A percentile compares a stretch with the other conserved stretches of the same genome.
These are phyloP conservation scores for Floccularia luteovirens DNA, from an alignment of 768 basidiomycete species.

Conservation along the genomic window DNA sequence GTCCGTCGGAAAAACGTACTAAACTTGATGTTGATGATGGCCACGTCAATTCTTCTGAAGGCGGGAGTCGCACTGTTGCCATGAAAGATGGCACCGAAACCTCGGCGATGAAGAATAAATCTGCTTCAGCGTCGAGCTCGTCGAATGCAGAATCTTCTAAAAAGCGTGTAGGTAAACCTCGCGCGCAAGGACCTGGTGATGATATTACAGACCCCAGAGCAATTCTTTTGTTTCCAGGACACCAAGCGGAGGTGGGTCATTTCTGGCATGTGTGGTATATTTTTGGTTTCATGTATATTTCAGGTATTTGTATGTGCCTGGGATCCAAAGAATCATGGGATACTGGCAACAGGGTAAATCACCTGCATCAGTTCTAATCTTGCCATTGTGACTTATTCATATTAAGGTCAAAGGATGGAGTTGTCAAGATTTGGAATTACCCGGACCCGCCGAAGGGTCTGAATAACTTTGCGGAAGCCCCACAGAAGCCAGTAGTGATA, in stretches of 20 bases:
- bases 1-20: conserved; percentile 57
- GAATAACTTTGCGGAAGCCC: conserved; percentile 20
- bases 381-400: conserved; percentile 6
- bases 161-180: conserved; percentile 21
- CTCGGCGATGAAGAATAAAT: conserved; percentile 8
- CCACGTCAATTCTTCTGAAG: conserved; percentile 32
- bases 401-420: conserved; percentile 66
- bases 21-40: conserved; percentile 44
- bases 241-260: conserved; percentile 47
- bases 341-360: conserved; percentile 73
- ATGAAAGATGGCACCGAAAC: neutral
- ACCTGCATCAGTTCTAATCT: conserved; percentile 3
- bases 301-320: conserved; percentile 81
- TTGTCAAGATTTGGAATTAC: conserved; percentile 68
- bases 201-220: conserved; percentile 30
- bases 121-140: conserved; percentile 1
- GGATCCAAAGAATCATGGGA: conserved; percentile 52
- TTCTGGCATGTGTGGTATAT: neutral
- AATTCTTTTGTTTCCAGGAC: conserved; percentile 45
- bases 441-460: conserved; percentile 28
- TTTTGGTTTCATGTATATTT: neutral
- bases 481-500: conserved; percentile 33
- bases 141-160: conserved; percentile 5
- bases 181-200: conserved; percentile 34
- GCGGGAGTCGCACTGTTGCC: conserved; percentile 11